Percentiles rank a stretch among this genome's conserved stretches.
Evolutionary conservation across 345 rosid species (phyloP).

Genomic region (Populus euphratica): DNA sequence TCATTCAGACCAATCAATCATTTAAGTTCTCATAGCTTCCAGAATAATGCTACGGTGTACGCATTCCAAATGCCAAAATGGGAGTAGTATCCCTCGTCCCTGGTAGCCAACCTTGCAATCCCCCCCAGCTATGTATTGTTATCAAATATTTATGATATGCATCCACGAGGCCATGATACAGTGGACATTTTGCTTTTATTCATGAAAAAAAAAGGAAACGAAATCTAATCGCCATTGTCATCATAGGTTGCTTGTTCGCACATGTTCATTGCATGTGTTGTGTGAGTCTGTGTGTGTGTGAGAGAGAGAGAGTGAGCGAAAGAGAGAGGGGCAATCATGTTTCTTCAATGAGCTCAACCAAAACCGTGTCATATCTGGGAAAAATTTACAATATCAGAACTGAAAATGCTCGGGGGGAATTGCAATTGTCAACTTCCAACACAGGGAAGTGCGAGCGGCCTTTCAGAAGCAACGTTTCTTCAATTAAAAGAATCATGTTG

Average conservation of each 20-base stretch:
- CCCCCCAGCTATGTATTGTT: neutral
- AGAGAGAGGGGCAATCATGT: too few relatives aligned
- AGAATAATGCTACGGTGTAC: neutral
- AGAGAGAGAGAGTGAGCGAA: fast-evolving
- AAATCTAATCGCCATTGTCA: neutral
- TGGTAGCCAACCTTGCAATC: neutral
- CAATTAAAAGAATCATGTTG: neutral
- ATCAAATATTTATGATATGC: neutral
- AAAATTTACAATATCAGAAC: neutral
- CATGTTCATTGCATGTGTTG: neutral
- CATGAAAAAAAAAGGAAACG: neutral
- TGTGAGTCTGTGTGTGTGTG: neutral
- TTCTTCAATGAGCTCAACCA: too few relatives aligned
- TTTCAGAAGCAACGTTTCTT: neutral
- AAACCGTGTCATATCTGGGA: neutral
- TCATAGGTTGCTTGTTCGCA: neutral
- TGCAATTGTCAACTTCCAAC: neutral
- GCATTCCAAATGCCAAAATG: neutral
- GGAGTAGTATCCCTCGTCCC: neutral
- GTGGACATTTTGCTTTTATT: neutral
- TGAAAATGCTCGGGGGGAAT: neutral
- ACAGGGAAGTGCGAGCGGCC: neutral
- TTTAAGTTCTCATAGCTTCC: neutral
- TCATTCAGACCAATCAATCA: neutral
- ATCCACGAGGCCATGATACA: neutral